These are phyloP conservation scores for Sphenostylis stenocarpa DNA, from an alignment of 306 rosid genomes.

Conservation along the genomic window DNA sequence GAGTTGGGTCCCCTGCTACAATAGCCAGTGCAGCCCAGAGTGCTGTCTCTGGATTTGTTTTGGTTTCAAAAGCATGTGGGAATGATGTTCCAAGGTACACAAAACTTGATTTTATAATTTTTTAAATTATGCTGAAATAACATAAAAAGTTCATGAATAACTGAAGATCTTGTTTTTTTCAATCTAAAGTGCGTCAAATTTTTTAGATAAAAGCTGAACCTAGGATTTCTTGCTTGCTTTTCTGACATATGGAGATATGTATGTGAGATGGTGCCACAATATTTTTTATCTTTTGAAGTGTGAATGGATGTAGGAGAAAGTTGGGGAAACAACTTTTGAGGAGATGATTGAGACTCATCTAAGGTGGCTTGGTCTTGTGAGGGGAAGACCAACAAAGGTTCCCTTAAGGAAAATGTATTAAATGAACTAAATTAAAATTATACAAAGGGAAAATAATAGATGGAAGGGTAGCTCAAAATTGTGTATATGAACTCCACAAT, in stretches of 20 bases:
- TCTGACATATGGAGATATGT: not conserved
- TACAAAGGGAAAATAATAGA: too few species aligned
- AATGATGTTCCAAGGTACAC: conserved; percentile 89
- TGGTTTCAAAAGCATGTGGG: conserved; percentile 91
- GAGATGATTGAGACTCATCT: not conserved
- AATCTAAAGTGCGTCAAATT: conserved; percentile 4
- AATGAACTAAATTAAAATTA: not conserved
- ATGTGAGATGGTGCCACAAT: not conserved
- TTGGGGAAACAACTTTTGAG: conserved; percentile 6
- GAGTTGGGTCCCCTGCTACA: conserved; percentile 49
- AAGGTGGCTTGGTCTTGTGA: not conserved
- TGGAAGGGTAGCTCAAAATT: too few species aligned
- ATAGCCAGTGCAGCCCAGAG: conserved; percentile 73
- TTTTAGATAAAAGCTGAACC: not conserved
- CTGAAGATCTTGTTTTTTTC: conserved; percentile 18
- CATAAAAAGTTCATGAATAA: conserved; percentile 4
- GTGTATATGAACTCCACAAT: too few species aligned
- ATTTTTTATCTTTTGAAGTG: conserved; percentile 5
- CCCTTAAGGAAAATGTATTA: not conserved
- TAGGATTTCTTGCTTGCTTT: not conserved
- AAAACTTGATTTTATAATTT: conserved; percentile 22
- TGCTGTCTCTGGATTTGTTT: conserved; percentile 71
- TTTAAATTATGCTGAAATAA: conserved; percentile 19
- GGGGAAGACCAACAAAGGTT: conserved; percentile 6
- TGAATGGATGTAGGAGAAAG: conserved; percentile 14